A percentile compares a stretch with the other conserved stretches of the same genome.
Conservation (phyloP, 306 rosid genomes). For the Casuarina cunninghamiana region DNA sequence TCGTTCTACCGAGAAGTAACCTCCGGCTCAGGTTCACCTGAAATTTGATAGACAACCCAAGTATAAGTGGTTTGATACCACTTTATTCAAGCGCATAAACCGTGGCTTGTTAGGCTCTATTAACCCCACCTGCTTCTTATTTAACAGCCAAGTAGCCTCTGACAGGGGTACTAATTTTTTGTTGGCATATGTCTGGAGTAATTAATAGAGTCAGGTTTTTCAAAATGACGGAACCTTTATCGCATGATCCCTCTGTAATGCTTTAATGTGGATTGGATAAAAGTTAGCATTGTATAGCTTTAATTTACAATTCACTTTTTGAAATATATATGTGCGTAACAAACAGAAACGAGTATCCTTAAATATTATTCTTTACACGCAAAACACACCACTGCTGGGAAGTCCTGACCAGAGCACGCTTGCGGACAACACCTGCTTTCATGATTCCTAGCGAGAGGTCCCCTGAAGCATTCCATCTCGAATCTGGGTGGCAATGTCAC, state of each 20-base stretch:
- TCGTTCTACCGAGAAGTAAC: too few relatives aligned
- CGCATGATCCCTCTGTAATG: not conserved
- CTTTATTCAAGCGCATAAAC: too few relatives aligned
- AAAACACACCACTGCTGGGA: not conserved
- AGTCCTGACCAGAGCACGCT: not conserved
- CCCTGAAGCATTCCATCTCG: constrained; percentile 71
- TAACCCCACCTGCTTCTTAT: too few relatives aligned
- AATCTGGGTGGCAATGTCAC: constrained; percentile 59
- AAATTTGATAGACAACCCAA: too few relatives aligned
- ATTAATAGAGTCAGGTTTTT: too few relatives aligned
- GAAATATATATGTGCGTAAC: not conserved
- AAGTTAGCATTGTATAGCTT: not conserved
- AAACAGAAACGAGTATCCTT: not conserved
- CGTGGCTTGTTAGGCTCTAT: too few relatives aligned
- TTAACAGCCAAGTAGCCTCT: too few relatives aligned
- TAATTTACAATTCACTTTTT: not conserved
- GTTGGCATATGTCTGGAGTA: too few relatives aligned
- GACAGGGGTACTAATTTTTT: too few relatives aligned
- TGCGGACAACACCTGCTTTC: not conserved
- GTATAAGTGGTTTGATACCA: too few relatives aligned
- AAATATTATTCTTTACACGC: not conserved
- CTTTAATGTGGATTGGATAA: not conserved
- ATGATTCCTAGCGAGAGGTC: not conserved
- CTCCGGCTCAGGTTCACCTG: too few relatives aligned
- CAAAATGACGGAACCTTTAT: too few relatives aligned